Conservation (phyloP, 2,329 filamentous ascomycete genomes). For the Hymenoscyphus occultus region DNA sequence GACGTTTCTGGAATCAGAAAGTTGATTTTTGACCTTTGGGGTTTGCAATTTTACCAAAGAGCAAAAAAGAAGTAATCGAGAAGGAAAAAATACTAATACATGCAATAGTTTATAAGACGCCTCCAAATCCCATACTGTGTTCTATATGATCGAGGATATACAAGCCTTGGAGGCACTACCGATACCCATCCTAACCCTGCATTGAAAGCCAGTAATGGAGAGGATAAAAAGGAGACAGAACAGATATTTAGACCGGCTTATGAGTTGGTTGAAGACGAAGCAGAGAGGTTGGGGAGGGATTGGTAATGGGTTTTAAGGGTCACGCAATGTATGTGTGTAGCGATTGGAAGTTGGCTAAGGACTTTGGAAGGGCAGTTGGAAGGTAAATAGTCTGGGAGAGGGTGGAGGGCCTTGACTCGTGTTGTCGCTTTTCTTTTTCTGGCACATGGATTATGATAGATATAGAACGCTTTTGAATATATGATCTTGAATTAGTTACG, state of each 20-base stretch:
- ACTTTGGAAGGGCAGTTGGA: neutral
- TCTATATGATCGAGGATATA: conserved; percentile 87
- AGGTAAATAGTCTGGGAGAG: neutral
- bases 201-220: conserved; percentile 44
- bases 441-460: conserved; percentile 3
- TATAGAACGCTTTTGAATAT: conserved; percentile 6
- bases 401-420: neutral
- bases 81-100: conserved; percentile 6
- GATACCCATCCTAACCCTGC: conserved; percentile 90
- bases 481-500: neutral
- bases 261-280: conserved; percentile 69
- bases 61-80: neutral
- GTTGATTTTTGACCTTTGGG: neutral
- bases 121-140: conserved; percentile 79
- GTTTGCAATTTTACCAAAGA: neutral
- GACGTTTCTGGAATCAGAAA: too few relatives aligned
- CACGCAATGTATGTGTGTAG: neutral
- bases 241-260: conserved; percentile 68
- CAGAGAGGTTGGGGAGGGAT: conserved; percentile 75
- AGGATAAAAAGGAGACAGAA: conserved; percentile 34
- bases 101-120: conserved; percentile 70
- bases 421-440: neutral
- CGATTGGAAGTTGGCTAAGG: neutral
- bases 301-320: conserved; percentile 35
- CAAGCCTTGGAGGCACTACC: conserved; percentile 82